Evolutionary conservation across 176 grass and related monocot species (phyloP), one percentile per base, ranked within the genome.

Genomic region (Cenchrus americanus): DNA sequence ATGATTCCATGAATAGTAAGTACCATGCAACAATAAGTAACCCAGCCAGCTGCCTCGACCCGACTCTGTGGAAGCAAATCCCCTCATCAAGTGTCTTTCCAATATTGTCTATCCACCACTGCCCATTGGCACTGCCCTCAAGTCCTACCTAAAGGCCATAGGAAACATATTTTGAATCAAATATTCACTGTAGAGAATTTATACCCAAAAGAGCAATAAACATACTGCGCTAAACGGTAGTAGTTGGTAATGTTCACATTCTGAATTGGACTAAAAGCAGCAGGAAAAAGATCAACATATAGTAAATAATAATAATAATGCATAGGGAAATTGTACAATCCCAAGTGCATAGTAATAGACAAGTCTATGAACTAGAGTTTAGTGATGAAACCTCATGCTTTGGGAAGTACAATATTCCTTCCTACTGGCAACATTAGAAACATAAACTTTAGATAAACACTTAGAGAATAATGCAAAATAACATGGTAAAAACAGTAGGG

Each of bases 21-120:
- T 92, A 94, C 92, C 95, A 98, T 91, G 92, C 89, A 82, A 90
- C 88, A 86, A 94, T 92, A 71, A 97, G 84, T 89, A 97, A 86
- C 85, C 95, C 95, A 78, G 95, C 95, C 84, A 97, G 80, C 86
- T 97, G 95, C 85, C 95, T 97, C 18, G 95, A 98, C 78, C 95
- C 95, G 88, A 98, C 95, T 71, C 92, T 85, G 50, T 98, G 95
- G 82, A 98, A 98, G 75, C 85, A 89, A 57, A 82, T 82, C 66
- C 95, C 95, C 80, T 98, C 91, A 80, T 91, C 92, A 84, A 98
- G 84, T 70, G 87, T 83, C 69, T 76, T 95, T 61, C 92, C 95
- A 72, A 98, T 98, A 85, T 84, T 87, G 47, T 93, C 90, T 68
- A 98, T 88, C 95, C 95, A 98, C 95, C 95, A 98, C 51, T 98